Conservation (phyloP, 2,329 filamentous ascomycete species). For the Pseudocercospora crystallina region DNA sequence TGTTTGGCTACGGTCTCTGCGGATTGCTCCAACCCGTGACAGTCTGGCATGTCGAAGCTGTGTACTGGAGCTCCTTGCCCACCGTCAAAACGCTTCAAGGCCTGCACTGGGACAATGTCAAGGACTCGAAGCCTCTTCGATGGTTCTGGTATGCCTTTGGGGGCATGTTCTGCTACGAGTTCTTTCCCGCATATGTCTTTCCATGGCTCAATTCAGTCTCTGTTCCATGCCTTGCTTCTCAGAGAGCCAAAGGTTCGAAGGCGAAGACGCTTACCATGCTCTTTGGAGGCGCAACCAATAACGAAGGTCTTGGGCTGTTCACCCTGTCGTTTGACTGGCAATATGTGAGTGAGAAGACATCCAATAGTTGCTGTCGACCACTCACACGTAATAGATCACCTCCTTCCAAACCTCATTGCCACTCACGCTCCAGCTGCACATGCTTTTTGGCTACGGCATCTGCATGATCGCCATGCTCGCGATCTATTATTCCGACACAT, state of each 20-base stretch:
- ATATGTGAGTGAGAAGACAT: conserved; percentile 32
- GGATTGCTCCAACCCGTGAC: conserved; percentile 55
- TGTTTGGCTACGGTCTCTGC: conserved; percentile 57
- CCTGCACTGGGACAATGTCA: conserved; percentile 54
- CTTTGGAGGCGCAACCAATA: conserved; percentile 54
- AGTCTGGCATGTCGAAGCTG: conserved; percentile 57
- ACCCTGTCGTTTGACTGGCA: conserved; percentile 56
- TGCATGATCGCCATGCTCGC: conserved; percentile 54
- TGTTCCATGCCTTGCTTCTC: conserved; percentile 55
- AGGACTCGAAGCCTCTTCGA: conserved; percentile 52
- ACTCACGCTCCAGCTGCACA: conserved; percentile 47
- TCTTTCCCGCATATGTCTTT: conserved; percentile 57
- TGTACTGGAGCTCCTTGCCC: conserved; percentile 57
- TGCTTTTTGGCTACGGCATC: conserved; percentile 46
- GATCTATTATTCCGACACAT: conserved; percentile 54
- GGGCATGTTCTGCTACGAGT: conserved; percentile 53
- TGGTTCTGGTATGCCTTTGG: conserved; percentile 51
- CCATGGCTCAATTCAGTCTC: conserved; percentile 58
- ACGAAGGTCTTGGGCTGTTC: conserved; percentile 55
- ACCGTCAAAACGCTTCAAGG: conserved; percentile 56
- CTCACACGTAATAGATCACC: conserved; percentile 52
- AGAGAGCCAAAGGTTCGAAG: conserved; percentile 51
- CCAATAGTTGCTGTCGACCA: background rate
- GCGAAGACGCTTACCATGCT: conserved; percentile 48
- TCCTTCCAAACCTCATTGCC: conserved; percentile 55